These are phyloP conservation scores for Neonectria neomacrospora DNA, from an alignment of 2,329 filamentous ascomycete genomes.

Conservation along the genomic window DNA sequence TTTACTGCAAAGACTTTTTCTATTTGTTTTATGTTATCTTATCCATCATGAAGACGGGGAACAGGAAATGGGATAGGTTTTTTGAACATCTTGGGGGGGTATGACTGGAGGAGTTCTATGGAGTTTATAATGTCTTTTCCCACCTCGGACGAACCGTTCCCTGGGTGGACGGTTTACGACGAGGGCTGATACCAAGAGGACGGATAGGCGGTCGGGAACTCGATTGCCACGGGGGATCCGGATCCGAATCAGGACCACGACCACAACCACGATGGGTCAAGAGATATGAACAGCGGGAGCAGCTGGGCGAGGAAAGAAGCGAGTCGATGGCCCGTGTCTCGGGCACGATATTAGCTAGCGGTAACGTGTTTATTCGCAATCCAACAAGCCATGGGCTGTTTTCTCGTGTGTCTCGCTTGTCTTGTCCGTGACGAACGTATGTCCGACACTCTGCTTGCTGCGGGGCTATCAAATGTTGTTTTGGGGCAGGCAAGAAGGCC, in stretches of 20 bases:
- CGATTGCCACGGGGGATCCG: slow-evolving; percentile 5
- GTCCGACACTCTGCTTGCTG: slow-evolving; percentile 10
- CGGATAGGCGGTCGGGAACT: slow-evolving; percentile 26
- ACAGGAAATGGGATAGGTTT: slow-evolving; percentile 30
- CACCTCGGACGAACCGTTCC: slow-evolving; percentile 40
- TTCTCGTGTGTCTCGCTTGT: slow-evolving; percentile 31
- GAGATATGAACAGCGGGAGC: slow-evolving; percentile 21
- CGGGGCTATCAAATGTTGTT: slow-evolving; percentile 10
- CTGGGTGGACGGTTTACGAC: slow-evolving; percentile 38
- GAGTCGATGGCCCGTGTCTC: slow-evolving; percentile 35
- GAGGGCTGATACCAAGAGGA: slow-evolving; percentile 45
- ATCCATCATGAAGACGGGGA: slow-evolving; percentile 34
- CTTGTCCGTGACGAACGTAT: slow-evolving; percentile 25
- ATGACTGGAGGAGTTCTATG: slow-evolving; percentile 43
- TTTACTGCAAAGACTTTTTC: slow-evolving; percentile 27
- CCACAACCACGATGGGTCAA: slow-evolving; percentile 30
- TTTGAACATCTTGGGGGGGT: slow-evolving; percentile 37
- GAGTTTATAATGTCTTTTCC: slow-evolving; percentile 40
- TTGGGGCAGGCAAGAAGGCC: neutral
- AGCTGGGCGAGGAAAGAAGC: slow-evolving; percentile 28
- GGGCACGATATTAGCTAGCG: slow-evolving; percentile 37
- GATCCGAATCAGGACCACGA: slow-evolving; percentile 21
- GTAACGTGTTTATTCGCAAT: slow-evolving; percentile 40
- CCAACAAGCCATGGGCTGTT: slow-evolving; percentile 43
- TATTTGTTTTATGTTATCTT: slow-evolving; percentile 24